Percentiles rank a stretch among this genome's conserved stretches.
phyloP scores from a whole-genome alignment of 306 rosid genomes.

The Sindora glabra region DNA sequence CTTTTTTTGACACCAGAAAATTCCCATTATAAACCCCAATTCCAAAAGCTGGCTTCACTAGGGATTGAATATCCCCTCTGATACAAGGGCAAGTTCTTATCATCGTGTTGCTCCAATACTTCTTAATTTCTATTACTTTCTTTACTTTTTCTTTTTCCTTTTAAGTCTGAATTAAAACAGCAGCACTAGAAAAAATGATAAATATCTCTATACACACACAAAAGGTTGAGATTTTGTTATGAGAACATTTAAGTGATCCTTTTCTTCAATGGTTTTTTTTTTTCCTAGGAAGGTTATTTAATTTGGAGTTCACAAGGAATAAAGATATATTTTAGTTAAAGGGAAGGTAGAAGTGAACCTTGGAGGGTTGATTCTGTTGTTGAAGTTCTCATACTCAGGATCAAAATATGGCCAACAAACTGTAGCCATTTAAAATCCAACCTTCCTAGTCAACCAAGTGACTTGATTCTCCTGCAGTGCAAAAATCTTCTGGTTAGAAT shows the following conservation, averaged over 20 bases:
- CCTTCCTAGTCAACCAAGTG: constrained; percentile 6
- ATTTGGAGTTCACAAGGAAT: neutral
- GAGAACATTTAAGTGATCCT: neutral
- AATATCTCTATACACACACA: neutral
- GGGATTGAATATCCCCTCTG: neutral
- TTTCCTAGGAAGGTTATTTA: neutral
- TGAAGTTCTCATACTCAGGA: constrained; percentile 82
- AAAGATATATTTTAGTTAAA: neutral
- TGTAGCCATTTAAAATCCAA: constrained; percentile 34
- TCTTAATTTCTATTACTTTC: no score
- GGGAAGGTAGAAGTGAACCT: constrained; percentile 32
- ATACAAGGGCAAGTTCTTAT: neutral
- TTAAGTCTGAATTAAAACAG: neutral
- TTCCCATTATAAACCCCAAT: constrained; percentile 6
- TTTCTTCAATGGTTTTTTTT: neutral
- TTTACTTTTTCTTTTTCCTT: neutral
- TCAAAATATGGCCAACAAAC: constrained; percentile 86
- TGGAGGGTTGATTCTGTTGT: constrained; percentile 77
- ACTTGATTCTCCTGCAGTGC: constrained; percentile 18
- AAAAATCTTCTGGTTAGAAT: constrained; percentile 1
- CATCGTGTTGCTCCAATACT: neutral
- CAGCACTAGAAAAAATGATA: neutral
- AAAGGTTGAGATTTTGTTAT: neutral
- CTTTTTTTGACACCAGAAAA: neutral
- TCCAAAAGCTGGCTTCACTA: neutral